Evolutionary conservation across 345 rosid genomes (phyloP).

Genomic region (Boechera stricta): DNA sequence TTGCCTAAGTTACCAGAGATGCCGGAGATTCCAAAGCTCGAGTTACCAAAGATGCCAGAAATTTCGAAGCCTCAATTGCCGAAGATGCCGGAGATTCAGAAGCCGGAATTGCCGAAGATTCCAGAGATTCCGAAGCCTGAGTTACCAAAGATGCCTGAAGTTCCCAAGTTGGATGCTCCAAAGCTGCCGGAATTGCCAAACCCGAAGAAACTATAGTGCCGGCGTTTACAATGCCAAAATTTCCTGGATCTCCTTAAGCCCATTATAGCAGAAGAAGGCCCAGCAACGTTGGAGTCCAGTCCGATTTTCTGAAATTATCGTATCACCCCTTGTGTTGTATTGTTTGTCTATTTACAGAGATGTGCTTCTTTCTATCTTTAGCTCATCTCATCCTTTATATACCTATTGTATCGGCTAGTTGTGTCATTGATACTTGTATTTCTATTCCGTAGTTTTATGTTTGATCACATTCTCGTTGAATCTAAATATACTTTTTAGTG

Average conservation of each 20-base stretch:
- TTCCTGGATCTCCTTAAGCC: slow-evolving; percentile 24
- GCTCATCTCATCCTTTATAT: neutral
- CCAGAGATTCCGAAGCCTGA: slow-evolving; percentile 32
- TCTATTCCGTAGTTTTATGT: neutral
- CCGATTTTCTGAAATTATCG: neutral
- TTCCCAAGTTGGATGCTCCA: neutral
- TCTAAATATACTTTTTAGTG: neutral
- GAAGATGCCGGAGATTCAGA: neutral
- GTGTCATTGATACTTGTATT: neutral
- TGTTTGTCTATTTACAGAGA: neutral
- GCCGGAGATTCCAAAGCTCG: neutral
- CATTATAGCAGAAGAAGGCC: slow-evolving; percentile 17
- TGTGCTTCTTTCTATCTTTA: neutral
- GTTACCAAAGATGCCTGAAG: slow-evolving; percentile 18
- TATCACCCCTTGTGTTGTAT: neutral
- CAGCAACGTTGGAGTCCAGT: neutral
- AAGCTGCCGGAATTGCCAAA: slow-evolving; percentile 28
- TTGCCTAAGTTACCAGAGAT: slow-evolving; percentile 23
- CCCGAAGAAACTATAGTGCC: neutral
- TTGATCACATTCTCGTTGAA: neutral
- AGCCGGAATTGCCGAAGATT: slow-evolving; percentile 6
- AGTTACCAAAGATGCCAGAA: neutral
- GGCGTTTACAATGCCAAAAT: slow-evolving; percentile 17
- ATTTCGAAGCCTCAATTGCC: slow-evolving; percentile 28
- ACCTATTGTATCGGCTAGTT: neutral